Base-by-base conservation (phyloP, 139 green algal species). In the Eudorina sp. region DNA sequence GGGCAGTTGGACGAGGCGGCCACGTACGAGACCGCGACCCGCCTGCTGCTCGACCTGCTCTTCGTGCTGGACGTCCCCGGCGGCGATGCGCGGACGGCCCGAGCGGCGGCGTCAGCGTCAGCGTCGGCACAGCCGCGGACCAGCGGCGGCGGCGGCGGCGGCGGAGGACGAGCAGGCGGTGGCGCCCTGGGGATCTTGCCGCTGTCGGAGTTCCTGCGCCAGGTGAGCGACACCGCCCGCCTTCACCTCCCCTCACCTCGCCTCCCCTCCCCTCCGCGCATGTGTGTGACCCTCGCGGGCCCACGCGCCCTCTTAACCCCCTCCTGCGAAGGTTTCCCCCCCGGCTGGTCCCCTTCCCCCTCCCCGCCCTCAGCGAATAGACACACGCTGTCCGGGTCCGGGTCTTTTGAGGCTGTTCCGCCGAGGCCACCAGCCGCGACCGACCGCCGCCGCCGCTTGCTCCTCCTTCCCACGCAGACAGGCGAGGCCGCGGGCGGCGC, bases 401-500 rank as follows among this genome's bases (percentile, higher is more conserved):
- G n/a, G n/a, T n/a, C n/a, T n/a, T n/a, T n/a, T n/a, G n/a, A n/a
- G n/a, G n/a, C n/a, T n/a, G n/a, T n/a, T n/a, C n/a, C n/a, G n/a
- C n/a, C n/a, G n/a, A n/a, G n/a, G n/a, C n/a, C n/a, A n/a, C n/a
- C n/a, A n/a, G n/a, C n/a, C n/a, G n/a, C n/a, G n/a, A n/a, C n/a
- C n/a, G n/a, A 29, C 18, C 58, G 6, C 14, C 58, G 23, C 14
- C 23, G 18, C 58, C 21, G 18, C 16, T 27, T 21, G 6, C 58
- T 14, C 6, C 21, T 21, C 58, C 31, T 27, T 8, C 13, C 68
- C 64, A 13, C 16, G 40, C 58, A 86, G 80, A 41, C 62, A 3
- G 80, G 38, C 5, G 60, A 62, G 43, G 80, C 80, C 1, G 80
- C 80, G 0, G 80, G 80, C 34, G 80, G 80, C 58, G 6, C 27